These are phyloP conservation scores for Ganoderma resinaceum DNA, from an alignment of 1,284 basidiomycete genomes.

Conservation along the genomic window DNA sequence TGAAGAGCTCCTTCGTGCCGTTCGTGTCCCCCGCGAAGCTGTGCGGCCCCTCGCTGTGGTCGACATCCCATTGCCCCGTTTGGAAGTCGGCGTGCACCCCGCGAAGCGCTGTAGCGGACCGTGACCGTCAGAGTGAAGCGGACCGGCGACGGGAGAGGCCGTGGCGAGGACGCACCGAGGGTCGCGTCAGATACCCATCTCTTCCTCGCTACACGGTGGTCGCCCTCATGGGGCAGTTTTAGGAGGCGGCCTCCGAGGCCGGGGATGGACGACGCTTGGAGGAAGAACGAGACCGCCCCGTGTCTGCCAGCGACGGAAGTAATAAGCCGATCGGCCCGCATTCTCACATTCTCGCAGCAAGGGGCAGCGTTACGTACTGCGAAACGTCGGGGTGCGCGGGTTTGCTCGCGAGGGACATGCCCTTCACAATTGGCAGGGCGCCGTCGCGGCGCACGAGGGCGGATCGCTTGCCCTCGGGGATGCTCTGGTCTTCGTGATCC, in stretches of 20 bases:
- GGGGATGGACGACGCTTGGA: constrained; percentile 4
- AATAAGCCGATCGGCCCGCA: not conserved
- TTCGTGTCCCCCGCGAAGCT: not conserved
- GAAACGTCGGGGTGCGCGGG: constrained; percentile 39
- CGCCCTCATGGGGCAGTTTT: not conserved
- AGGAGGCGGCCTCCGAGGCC: not conserved
- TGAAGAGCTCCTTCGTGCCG: constrained; percentile 3
- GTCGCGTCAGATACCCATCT: not conserved
- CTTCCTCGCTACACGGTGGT: not conserved
- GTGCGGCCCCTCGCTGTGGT: not conserved
- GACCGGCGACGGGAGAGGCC: not conserved
- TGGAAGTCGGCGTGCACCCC: not conserved
- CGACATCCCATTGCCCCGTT: not conserved
- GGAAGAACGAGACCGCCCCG: constrained; percentile 1
- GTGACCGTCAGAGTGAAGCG: not conserved
- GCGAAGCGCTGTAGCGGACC: not conserved
- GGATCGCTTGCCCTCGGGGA: constrained; percentile 42
- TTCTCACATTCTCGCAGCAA: not conserved
- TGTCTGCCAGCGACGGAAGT: not conserved
- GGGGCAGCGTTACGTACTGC: not conserved
- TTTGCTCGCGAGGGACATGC: constrained; percentile 49
- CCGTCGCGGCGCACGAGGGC: constrained; percentile 43
- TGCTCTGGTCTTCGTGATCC: constrained; percentile 48
- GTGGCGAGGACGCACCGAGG: not conserved
- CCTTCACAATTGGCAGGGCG: constrained; percentile 44